Base-by-base conservation (phyloP, 208 protist species). In the Zelonia costaricensis region DNA sequence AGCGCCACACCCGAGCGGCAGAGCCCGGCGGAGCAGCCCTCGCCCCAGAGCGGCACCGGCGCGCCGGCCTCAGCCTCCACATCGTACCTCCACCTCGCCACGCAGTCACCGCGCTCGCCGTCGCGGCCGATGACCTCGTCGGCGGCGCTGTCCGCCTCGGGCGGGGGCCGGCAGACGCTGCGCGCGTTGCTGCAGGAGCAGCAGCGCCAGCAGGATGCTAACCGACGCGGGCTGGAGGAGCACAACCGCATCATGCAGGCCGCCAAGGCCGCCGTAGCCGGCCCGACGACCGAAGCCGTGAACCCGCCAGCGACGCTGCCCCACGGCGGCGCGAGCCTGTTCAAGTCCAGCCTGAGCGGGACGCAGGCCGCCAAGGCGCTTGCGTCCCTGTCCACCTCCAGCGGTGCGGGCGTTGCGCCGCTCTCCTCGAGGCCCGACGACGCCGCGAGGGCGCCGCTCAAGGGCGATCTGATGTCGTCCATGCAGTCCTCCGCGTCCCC, bases 141-240 rank as follows among this genome's bases (percentile, higher is more conserved):
- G 5, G 22, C 52, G 15, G 22, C 7, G 3, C 2, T 20, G 10
- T 13, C 33, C 25, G n/a, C 64, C 1, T 3, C 61, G 0, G 0
- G 35, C n/a, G 4, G 49, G 1, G 18, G 31, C 23, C 62, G 35
- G 0, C 40, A 48, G 4, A 76, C 77, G 10, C 78, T 93, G 55
- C 73, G 70, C 20, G 86, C 85, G 35, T 73, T 93, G 74, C 69
- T 93, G 56, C 28, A 63, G 59, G 77, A 84, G 60, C 86, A 93
- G 64, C 72, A 77, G 45, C 53, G 44, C 47, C 77, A 81, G 57
- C 78, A 84, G 42, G 60, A 82, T 36, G n/a, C 66, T 15, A 82
- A 61, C 25, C 53, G 65, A 22, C 35, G 54, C 10, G 38, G 71
- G 27, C 58, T 79, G 47, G 56, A 43, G 39, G 59, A 71, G 54